These are phyloP conservation scores for Bruguiera hainesii DNA, from an alignment of 441 rosid species.

Conservation along the genomic window DNA sequence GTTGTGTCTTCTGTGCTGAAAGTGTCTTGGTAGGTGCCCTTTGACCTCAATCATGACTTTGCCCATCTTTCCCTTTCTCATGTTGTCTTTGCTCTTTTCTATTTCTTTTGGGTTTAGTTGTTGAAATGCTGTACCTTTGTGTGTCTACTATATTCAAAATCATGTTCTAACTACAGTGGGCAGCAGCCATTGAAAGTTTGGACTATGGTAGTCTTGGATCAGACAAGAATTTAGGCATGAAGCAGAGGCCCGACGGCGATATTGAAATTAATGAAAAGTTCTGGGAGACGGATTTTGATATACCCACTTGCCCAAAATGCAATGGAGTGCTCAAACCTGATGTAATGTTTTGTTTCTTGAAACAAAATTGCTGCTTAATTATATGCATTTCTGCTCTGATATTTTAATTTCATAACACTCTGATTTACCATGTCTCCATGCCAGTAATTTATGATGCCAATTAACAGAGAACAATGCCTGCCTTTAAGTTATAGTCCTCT, in stretches of 20 bases:
- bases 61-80: no score
- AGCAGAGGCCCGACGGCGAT: slow-evolving; percentile 97
- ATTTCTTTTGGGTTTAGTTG: no score
- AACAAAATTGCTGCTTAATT: slow-evolving; percentile 1
- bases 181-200: slow-evolving; percentile 79
- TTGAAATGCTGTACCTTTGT: no score
- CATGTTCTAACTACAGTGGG: slow-evolving; percentile 56
- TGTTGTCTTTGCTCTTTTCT: no score
- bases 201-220: slow-evolving; percentile 71
- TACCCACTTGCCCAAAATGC: slow-evolving; percentile 81
- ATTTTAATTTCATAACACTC: not conserved
- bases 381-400: not conserved
- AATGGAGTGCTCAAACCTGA: slow-evolving; percentile 84
- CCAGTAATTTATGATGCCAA: not conserved
- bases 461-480: not conserved
- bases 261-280: slow-evolving; percentile 93
- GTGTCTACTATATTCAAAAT: not conserved
- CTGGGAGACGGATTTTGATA: slow-evolving; percentile 83
- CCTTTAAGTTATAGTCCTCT: not conserved
- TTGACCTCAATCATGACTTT: no score
- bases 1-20: no score
- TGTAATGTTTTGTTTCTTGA: slow-evolving; percentile 32
- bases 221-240: slow-evolving; percentile 93
- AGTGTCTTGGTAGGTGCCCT: no score
- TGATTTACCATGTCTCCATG: not conserved